Evolutionary conservation across 1,284 basidiomycete species (phyloP).

Genomic region (Melampsora medusae): DNA sequence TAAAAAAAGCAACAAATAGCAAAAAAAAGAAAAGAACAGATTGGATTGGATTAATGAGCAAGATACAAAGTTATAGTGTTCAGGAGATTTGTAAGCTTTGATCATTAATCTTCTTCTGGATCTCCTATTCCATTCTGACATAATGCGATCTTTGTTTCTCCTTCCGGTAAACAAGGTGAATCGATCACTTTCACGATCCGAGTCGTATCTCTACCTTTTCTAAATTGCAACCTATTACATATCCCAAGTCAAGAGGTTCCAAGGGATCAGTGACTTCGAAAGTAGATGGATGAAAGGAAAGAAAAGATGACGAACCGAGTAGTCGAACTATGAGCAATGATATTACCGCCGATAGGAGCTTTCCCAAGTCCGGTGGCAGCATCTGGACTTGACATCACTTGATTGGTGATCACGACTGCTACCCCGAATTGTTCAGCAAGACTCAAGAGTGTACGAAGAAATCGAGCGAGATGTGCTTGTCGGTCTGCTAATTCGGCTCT

Average conservation of each 20-base stretch:
- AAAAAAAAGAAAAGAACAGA: conserved; percentile 17
- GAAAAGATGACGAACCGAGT: conserved; percentile 50
- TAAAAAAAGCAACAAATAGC: conserved; percentile 3
- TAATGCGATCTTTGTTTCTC: conserved; percentile 93
- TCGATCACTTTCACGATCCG: conserved; percentile 97
- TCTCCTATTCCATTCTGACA: conserved; percentile 79
- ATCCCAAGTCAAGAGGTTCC: conserved; percentile 20
- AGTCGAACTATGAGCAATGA: conserved; percentile 55
- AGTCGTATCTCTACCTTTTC: conserved; percentile 87
- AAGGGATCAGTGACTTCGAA: neutral
- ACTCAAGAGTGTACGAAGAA: conserved; percentile 85
- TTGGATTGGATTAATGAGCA: neutral
- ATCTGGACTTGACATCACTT: conserved; percentile 97
- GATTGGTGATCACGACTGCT: conserved; percentile 95
- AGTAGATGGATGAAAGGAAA: conserved; percentile 5
- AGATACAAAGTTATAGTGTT: neutral
- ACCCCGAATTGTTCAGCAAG: conserved; percentile 98
- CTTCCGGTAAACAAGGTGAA: conserved; percentile 95
- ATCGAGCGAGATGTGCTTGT: conserved; percentile 96
- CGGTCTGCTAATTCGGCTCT: conserved; percentile 92
- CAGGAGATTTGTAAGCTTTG: conserved; percentile 51
- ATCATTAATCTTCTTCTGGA: conserved; percentile 72
- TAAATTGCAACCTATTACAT: conserved; percentile 70
- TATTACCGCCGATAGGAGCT: conserved; percentile 73
- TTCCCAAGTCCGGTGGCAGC: conserved; percentile 80